Base-by-base conservation (phyloP, 1,284 basidiomycete genomes). In the Microbotryum saponariae region DNA sequence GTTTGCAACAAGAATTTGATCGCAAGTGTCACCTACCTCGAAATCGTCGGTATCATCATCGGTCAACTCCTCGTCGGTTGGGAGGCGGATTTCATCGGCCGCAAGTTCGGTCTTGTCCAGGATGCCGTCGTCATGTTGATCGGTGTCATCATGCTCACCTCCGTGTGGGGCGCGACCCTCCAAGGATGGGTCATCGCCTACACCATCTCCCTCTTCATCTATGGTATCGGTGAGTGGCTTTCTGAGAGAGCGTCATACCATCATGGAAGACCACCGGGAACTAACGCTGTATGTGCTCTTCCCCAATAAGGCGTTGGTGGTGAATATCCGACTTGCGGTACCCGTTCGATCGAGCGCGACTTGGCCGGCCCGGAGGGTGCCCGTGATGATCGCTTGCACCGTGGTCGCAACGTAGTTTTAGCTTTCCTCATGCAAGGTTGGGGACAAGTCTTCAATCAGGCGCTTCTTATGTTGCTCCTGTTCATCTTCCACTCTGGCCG, bases 161-260 rank as follows among this genome's bases (percentile, higher is more conserved):
- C 78, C 20, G 78, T 79, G 66, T 82, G 81, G 81, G 79, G 79
- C 29, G 76, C 73, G 6, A 68, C 73, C 23, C 74, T 81, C 58
- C 51, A 76, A 80, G 63, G 80, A n/a, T 82, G 80, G 80, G 77
- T 82, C 62, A 80, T 80, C 73, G 79, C 77, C 68, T 81, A 81
- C 71, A 79, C 77, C 21, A 72, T 69, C 65, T 73, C 57, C 7
- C 74, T 80, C 54, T 80, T 81, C 71, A 71, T 81, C 67, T 81
- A 80, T 72, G 79, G 79, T 50, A 70, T 78, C 66, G 66, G 66
- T 21, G 66, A 64, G 66, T 20, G 66, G 3, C 45, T 50, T 8
- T 12, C 8, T 7, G 64, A 51, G 64, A 66, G 59, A 61, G 48
- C 1, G 6, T 23, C 18, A 20, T 33, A 5, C 21, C 20, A 27